Percentiles rank a stretch among this genome's conserved stretches.
Conservation (phyloP, 768 basidiomycete genomes). For the Vararia minispora region DNA sequence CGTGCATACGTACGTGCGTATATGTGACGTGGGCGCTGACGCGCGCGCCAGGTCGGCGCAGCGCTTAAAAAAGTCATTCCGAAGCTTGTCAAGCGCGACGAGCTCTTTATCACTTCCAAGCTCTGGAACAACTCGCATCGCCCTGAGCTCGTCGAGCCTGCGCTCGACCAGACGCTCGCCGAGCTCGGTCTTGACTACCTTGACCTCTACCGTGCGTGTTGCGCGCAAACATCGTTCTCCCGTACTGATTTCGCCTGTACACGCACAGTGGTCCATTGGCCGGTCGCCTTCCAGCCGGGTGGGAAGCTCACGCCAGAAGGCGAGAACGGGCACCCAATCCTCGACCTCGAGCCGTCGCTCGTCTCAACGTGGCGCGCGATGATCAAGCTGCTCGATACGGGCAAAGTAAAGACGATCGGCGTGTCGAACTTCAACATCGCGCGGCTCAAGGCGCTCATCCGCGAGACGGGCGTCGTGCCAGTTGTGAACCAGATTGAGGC, state of each 20-base stretch:
- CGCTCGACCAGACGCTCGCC: conserved; percentile 63
- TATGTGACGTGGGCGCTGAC: not conserved
- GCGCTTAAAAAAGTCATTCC: conserved; percentile 71
- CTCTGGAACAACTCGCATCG: conserved; percentile 72
- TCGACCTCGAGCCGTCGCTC: conserved; percentile 50
- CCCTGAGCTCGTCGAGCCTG: conserved; percentile 55
- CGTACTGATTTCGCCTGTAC: not conserved
- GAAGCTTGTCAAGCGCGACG: conserved; percentile 66
- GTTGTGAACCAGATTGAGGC: conserved; percentile 75
- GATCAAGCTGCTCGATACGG: conserved; percentile 53
- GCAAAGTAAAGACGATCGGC: conserved; percentile 65
- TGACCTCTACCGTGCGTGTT: conserved; percentile 64
- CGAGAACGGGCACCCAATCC: too few species aligned
- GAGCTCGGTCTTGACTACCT: conserved; percentile 69
- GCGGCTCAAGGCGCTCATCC: conserved; percentile 54
- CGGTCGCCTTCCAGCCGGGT: conserved; percentile 54
- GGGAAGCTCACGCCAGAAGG: too few species aligned
- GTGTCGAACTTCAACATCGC: conserved; percentile 74
- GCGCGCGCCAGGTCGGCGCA: conserved; percentile 36
- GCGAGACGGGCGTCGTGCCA: conserved; percentile 63
- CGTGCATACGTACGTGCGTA: conserved; percentile 1
- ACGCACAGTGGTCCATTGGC: conserved; percentile 78
- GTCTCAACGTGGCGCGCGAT: conserved; percentile 80
- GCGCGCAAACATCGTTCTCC: not conserved
- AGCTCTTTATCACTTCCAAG: conserved; percentile 75